Percentiles rank a stretch among this genome's conserved stretches.
phyloP scores from a whole-genome alignment of 106 monocot genomes.

The Acorus gramineus region DNA sequence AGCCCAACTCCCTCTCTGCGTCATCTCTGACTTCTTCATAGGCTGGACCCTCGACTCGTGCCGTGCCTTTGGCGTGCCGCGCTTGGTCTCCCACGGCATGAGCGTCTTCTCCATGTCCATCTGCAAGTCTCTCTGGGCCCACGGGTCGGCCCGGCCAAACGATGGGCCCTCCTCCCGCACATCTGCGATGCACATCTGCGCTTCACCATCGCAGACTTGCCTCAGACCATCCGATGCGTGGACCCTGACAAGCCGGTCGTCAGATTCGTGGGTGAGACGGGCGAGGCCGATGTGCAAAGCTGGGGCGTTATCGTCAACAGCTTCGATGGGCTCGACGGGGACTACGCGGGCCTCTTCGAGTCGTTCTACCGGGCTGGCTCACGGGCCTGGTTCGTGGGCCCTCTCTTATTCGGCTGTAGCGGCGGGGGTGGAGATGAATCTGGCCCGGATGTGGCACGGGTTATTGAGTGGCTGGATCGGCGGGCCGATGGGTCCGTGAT shows the following conservation, averaged over 20 bases:
- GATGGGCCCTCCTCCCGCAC: slow-evolving; percentile 8
- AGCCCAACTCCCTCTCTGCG: neutral
- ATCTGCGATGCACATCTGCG: no score
- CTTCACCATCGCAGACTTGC: slow-evolving; percentile 14
- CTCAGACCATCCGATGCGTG: neutral
- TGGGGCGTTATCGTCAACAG: slow-evolving; percentile 55
- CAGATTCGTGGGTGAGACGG: slow-evolving; percentile 1
- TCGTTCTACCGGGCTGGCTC: slow-evolving; percentile 17
- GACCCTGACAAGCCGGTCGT: slow-evolving; percentile 8
- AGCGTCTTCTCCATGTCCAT: slow-evolving; percentile 24
- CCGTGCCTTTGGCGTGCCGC: neutral
- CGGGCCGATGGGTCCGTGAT: slow-evolving; percentile 11
- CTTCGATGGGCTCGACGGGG: slow-evolving; percentile 33
- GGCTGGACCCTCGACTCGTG: slow-evolving; percentile 15
- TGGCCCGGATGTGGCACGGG: no score
- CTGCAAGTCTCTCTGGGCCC: slow-evolving; percentile 8
- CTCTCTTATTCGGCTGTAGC: slow-evolving; percentile 17
- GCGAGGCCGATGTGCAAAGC: slow-evolving; percentile 16
- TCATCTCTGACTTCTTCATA: slow-evolving; percentile 40
- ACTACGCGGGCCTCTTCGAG: slow-evolving; percentile 22
- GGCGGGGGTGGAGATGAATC: neutral
- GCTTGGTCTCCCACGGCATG: slow-evolving; percentile 23
- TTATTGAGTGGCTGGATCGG: slow-evolving; percentile 21
- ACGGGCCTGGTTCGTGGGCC: slow-evolving; percentile 40
- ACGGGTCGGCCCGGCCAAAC: neutral